These are phyloP conservation scores for Teunomyces funiuensis DNA, from an alignment of 805 yeast genomes.

Conservation along the genomic window DNA sequence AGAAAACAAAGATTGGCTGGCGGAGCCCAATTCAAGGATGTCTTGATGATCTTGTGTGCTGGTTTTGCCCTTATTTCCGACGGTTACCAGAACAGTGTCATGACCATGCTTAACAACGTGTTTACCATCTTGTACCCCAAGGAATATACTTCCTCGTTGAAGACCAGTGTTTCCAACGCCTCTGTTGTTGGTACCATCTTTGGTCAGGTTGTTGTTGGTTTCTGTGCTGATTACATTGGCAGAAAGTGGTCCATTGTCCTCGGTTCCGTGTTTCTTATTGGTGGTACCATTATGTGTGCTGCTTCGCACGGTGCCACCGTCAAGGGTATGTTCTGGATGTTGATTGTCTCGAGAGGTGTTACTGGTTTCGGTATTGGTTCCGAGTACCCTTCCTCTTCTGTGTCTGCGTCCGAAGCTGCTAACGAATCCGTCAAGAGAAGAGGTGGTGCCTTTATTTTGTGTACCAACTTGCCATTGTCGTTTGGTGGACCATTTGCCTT, in stretches of 20 bases:
- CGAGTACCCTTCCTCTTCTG: conserved; percentile 69
- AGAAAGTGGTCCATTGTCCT: conserved; percentile 69
- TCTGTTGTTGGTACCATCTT: conserved; percentile 67
- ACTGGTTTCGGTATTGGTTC: conserved; percentile 82
- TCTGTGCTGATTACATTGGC: conserved; percentile 64
- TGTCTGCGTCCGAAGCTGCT: conserved; percentile 71
- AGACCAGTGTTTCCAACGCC: conserved; percentile 69
- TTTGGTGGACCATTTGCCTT: conserved; percentile 81
- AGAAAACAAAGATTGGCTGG: conserved; percentile 28
- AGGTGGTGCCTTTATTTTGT: conserved; percentile 64
- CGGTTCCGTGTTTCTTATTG: conserved; percentile 59
- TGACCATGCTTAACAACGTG: conserved; percentile 66
- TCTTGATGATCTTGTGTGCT: conserved; percentile 55
- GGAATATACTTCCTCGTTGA: conserved; percentile 44
- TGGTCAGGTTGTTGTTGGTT: conserved; percentile 67
- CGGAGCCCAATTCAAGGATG: conserved; percentile 27
- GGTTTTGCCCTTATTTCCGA: conserved; percentile 78
- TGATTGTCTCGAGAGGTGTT: conserved; percentile 69
- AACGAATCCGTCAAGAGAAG: conserved; percentile 63
- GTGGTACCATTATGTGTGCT: conserved; percentile 67
- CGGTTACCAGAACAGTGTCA: conserved; percentile 73
- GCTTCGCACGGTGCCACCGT: conserved; percentile 62
- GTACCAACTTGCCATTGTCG: conserved; percentile 70
- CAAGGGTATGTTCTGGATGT: conserved; percentile 76
- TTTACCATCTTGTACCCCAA: conserved; percentile 50